These are phyloP conservation scores for Cucumis hystrix DNA, from an alignment of 306 rosid genomes.

Conservation along the genomic window DNA sequence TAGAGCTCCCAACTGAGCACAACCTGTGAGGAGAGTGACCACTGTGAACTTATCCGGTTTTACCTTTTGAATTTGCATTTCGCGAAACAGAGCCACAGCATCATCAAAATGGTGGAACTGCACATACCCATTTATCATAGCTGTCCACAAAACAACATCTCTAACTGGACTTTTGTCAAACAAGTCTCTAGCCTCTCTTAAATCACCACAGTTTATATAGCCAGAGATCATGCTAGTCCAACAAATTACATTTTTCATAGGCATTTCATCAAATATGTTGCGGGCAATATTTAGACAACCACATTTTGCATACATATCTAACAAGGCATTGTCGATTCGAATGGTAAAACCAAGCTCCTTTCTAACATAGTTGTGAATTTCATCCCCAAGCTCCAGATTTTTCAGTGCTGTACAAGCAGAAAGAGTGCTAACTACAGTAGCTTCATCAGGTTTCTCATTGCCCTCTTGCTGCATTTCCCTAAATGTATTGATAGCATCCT, in stretches of 20 bases:
- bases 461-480: constrained; percentile 29
- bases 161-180: constrained; percentile 48
- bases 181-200: constrained; percentile 51
- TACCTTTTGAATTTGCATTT: constrained; percentile 45
- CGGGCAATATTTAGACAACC: constrained; percentile 26
- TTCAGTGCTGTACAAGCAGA: constrained; percentile 46
- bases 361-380: not conserved
- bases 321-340: constrained; percentile 21
- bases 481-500: constrained; percentile 35
- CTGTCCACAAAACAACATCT: constrained; percentile 69
- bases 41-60: constrained; percentile 42
- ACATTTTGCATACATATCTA: no score
- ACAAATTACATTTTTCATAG: constrained; percentile 37
- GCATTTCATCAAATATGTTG: constrained; percentile 35
- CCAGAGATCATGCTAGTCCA: constrained; percentile 74
- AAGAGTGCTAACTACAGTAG: constrained; percentile 48
- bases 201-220: constrained; percentile 37
- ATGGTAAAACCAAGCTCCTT: constrained; percentile 26
- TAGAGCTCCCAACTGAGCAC: not conserved
- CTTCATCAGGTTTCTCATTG: constrained; percentile 39
- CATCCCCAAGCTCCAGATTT: constrained; percentile 45
- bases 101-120: constrained; percentile 48
- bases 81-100: constrained; percentile 36
- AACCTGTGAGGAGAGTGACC: not conserved
- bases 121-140: constrained; percentile 65